These are phyloP conservation scores for Hordeum vulgare DNA, from an alignment of 176 grass and related monocot genomes.

Conservation along the genomic window DNA sequence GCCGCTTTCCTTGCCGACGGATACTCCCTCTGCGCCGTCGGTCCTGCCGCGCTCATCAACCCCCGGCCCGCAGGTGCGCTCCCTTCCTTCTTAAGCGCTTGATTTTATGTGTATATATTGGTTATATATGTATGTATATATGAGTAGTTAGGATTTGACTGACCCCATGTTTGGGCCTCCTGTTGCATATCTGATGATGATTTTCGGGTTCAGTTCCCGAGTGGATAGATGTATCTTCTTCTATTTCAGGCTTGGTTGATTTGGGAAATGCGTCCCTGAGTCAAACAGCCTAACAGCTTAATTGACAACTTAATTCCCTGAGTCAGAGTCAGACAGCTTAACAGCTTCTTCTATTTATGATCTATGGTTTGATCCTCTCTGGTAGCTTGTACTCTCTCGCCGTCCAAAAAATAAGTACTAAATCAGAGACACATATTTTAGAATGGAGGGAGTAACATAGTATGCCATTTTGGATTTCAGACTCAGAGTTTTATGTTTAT, in stretches of 20 bases:
- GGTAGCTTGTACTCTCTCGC: no score
- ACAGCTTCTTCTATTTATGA: background rate
- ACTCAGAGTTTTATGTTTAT: background rate
- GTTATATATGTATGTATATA: background rate
- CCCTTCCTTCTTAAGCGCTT: background rate
- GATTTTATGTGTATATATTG: no score
- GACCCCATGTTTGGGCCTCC: background rate
- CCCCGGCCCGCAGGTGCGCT: constrained; percentile 24
- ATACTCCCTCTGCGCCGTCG: constrained; percentile 57
- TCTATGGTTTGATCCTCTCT: background rate
- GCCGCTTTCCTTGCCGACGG: constrained; percentile 64
- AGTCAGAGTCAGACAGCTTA: background rate
- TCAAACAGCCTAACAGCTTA: background rate
- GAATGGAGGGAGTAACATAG: background rate
- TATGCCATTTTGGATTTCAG: background rate
- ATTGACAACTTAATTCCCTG: background rate
- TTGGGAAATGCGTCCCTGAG: background rate
- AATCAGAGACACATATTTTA: no score
- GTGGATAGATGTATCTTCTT: background rate
- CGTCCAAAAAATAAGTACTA: no score
- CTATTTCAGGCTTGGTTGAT: background rate
- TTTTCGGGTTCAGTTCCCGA: background rate
- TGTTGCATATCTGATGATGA: background rate
- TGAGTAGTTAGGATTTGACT: background rate
- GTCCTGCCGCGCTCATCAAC: constrained; percentile 36